Evolutionary conservation across 2,329 filamentous ascomycete genomes (phyloP).

Genomic region (Aspergillus calidoustus): DNA sequence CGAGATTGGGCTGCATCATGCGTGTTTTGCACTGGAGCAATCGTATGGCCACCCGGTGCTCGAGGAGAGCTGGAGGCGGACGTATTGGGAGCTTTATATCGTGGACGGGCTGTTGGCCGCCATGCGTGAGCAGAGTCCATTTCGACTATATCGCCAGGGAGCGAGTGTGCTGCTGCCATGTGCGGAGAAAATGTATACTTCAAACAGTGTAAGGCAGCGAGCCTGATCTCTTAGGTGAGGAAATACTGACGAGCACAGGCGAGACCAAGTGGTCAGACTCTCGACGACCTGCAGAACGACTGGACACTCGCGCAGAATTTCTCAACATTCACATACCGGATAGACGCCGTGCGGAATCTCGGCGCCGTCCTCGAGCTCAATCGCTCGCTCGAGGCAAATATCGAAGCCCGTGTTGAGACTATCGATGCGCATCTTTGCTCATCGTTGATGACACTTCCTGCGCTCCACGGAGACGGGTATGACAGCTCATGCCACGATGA

Average conservation of each 20-base stretch:
- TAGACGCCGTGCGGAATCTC: constrained; percentile 74
- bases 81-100: constrained; percentile 81
- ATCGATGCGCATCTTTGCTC: constrained; percentile 57
- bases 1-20: constrained; percentile 71
- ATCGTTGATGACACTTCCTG: constrained; percentile 74
- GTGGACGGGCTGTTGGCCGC: constrained; percentile 79
- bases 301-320: constrained; percentile 64
- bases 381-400: constrained; percentile 25
- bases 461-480: constrained; percentile 67
- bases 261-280: constrained; percentile 59
- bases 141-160: constrained; percentile 45
- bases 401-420: constrained; percentile 46
- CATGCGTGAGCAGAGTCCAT: constrained; percentile 46
- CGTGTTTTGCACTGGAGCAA: constrained; percentile 55
- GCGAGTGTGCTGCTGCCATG: constrained; percentile 73
- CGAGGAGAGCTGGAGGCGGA: constrained; percentile 82
- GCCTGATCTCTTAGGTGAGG: neutral
- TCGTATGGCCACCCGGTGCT: constrained; percentile 62
- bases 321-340: constrained; percentile 79
- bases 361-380: constrained; percentile 65
- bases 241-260: constrained; percentile 44
- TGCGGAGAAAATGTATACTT: constrained; percentile 65
- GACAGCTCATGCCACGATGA: constrained; percentile 73
- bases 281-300: constrained; percentile 58
- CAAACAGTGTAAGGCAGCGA: constrained; percentile 16